phyloP scores from a whole-genome alignment of 768 basidiomycete genomes.

The Lactarius hatsudake region DNA sequence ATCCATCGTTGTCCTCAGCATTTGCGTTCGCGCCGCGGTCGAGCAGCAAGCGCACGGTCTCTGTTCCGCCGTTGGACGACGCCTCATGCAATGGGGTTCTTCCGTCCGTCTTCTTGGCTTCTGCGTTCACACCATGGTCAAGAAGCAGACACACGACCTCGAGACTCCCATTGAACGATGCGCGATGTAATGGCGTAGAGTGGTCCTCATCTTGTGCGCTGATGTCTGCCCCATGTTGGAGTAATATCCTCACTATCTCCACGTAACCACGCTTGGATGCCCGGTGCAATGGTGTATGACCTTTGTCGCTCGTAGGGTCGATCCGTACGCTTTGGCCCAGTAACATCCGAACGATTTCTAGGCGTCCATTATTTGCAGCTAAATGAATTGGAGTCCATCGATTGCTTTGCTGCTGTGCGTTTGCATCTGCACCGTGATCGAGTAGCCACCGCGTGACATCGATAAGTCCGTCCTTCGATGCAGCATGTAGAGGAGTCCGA shows the following conservation, averaged over 20 bases:
- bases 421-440: too few relatives aligned
- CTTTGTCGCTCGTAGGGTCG: not conserved
- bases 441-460: too few relatives aligned
- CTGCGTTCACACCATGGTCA: not conserved
- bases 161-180: fast-evolving
- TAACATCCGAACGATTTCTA: not conserved
- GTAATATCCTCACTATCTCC: too few relatives aligned
- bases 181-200: not conserved
- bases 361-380: too few relatives aligned
- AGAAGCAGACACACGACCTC: not conserved
- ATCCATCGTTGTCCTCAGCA: too few relatives aligned
- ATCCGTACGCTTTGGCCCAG: not conserved
- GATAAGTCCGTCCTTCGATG: too few relatives aligned
- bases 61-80: not conserved
- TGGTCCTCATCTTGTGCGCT: too few relatives aligned
- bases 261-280: too few relatives aligned
- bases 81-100: not conserved
- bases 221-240: too few relatives aligned
- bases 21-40: not conserved
- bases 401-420: fast-evolving
- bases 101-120: not conserved
- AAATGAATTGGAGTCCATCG: too few relatives aligned
- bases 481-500: too few relatives aligned
- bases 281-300: not conserved
- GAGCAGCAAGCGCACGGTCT: not conserved